These are phyloP conservation scores for Mucor racemosus DNA, from an alignment of 371 early-diverging fungal genomes.

Conservation along the genomic window DNA sequence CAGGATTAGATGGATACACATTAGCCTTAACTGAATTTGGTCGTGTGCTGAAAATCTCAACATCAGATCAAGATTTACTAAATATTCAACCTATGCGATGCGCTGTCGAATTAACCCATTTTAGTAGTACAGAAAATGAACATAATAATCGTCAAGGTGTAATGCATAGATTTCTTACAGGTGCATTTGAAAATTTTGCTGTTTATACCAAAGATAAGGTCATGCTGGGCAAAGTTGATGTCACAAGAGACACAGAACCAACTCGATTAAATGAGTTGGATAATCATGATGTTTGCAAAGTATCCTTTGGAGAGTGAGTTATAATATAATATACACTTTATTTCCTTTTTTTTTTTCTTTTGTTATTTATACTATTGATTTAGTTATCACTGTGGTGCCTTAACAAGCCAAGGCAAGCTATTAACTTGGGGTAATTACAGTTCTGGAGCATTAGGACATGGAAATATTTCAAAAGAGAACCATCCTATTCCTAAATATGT, in stretches of 20 bases:
- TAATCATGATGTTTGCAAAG: conserved; percentile 23
- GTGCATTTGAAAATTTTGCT: conserved; percentile 27
- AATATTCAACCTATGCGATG: neutral
- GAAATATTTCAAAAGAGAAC: neutral
- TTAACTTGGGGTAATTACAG: conserved; percentile 49
- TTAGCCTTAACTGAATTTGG: conserved; percentile 28
- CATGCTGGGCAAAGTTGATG: conserved; percentile 21
- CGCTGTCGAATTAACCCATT: conserved; percentile 15
- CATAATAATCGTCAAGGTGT: conserved; percentile 8
- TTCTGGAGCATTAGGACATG: conserved; percentile 49
- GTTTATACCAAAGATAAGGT: conserved; percentile 33
- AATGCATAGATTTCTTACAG: conserved; percentile 26
- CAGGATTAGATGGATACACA: conserved; percentile 24
- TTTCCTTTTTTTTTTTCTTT: neutral
- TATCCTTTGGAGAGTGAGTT: conserved; percentile 37
- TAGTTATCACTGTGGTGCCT: conserved; percentile 51
- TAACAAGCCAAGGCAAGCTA: conserved; percentile 45
- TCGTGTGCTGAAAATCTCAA: conserved; percentile 21
- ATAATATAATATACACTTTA: neutral
- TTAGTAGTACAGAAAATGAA: conserved; percentile 14
- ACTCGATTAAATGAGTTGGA: conserved; percentile 7
- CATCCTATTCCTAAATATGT: conserved; percentile 13
- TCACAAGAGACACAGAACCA: conserved; percentile 7
- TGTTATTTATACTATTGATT: neutral
- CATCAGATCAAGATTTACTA: neutral